Base-by-base conservation (phyloP, 345 rosid genomes). In the Psidium friedrichsthalianum region DNA sequence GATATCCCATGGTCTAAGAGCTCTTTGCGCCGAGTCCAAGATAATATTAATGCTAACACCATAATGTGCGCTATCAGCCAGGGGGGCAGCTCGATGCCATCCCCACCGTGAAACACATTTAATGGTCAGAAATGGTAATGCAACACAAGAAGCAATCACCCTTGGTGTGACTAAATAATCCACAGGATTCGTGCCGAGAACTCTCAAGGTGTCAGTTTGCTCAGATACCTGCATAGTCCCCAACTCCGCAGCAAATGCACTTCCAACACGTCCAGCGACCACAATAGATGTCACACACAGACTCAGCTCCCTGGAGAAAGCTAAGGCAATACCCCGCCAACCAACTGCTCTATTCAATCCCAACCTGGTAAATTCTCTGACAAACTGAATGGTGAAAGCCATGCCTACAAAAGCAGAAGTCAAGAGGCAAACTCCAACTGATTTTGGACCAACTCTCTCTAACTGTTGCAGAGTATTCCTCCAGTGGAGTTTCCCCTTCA, bases 21-120 rank as follows among this genome's bases (percentile, higher is more conserved):
- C 92, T 85, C 91, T 84, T 18, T 86, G 90, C 11, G 92, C 93
- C 1, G 93, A 91, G 83, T 91, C 93, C 84, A 91, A 36, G 58
- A 91, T 91, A 29, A 90, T 91, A 84, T 91, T 91, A 47, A 91
- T 87, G 86, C 90, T 91, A 56, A 91, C 82, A 25, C 89, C 89
- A 56, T 87, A 87, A 64, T n/a, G n/a, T n/a, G 85, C 83, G 22
- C 78, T 82, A 82, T 87, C 89, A 29, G 89, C 85, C 36, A 87
- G 84, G 29, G 85, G 61, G 20, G 89, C 89, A 49, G n/a, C 89
- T 87, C 7, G 87, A 87, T 0, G 89, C 89, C 87, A 87, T 56
- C 74, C 89, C 89, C 29, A 87, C 83, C 1, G 89, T 85, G 83
- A 87, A 87, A 80, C 89, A 87, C 87, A 87, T 85, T n/a, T 21